Base-by-base conservation (phyloP, 1,284 basidiomycete genomes). In the Pseudozyma hubeiensis region DNA sequence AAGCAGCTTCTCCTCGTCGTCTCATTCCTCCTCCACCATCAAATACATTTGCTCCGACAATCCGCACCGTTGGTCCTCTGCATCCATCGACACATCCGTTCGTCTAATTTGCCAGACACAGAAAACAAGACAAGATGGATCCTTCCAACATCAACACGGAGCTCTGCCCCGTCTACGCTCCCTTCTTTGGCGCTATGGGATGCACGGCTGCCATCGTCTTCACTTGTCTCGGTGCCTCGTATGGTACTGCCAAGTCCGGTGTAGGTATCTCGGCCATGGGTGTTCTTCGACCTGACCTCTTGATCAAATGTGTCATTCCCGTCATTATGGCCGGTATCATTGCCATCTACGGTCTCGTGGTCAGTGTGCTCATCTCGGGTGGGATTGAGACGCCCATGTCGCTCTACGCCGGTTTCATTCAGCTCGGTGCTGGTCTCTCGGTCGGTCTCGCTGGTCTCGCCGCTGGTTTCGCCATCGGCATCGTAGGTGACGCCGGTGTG, bases 311-410 rank as follows among this genome's bases (percentile, higher is more conserved):
- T 39, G 88, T 96, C 70, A 93, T 97, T 82, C 94, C 94, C 30
- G 95, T 98, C 85, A 92, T 99, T 86, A 98, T 99, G 95, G 94
- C 95, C 88, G 95, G 95, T 94, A 98, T 99, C 87, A 95, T 91
- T 77, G 90, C 90, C 54, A 81, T 88, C 68, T 90, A 90, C 78
- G 89, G 89, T 35, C 82, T 90, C 44, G 89, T 90, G 8, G 89
- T 86, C 46, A 85, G 84, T 49, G 86, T 86, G 33, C 81, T 86
- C 57, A 86, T 86, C 68, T 85, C 85, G 30, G 85, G 85, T 61
- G 85, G 83, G 69, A 81, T 79, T 50, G 73, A 88, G 54, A 88
- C 88, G 13, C 81, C 83, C 35, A 85, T 84, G 87, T 62, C 89
- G 91, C 33, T 89, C 86, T 84, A 87, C 90, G 50, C 88, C 93